Evolutionary conservation across 768 basidiomycete species (phyloP), one percentile per base, ranked within the genome.

Genomic region (Scleroderma citrinum): DNA sequence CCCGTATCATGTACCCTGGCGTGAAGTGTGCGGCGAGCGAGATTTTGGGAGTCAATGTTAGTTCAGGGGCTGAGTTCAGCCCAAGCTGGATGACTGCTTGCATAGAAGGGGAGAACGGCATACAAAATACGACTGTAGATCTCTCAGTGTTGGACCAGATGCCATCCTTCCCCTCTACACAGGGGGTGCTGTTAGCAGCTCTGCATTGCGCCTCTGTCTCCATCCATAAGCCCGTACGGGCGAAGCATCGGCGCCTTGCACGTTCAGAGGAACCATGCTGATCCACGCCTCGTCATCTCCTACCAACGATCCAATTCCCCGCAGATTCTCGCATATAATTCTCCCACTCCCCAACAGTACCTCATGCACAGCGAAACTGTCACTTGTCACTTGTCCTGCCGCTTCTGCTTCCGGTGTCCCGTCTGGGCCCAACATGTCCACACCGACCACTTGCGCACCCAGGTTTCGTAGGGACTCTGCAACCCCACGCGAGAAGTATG

Each of bases 221-320:
- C 76, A 81, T 7, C 80, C 86, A 51, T 80, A 80, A 4, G 84
- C 87, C 52, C 86, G 73, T n/a, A 85, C 69, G 1, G 86, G 86
- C 13, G 83, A 82, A 5, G 82, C 86, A 58, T 89, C 87, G 20
- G 75, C 72, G 1, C 72, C 76, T 5, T 66, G 67, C n/a, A 88
- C 47, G 20, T 71, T 78, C 44, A 89, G 59, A 0, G 85, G 85
- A 34, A 81, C 59, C 46, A 87, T 59, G 47, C 76, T 78, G 31
- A 84, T 76, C 47, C 72, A 67, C 59, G 69, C 73, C 19, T 66
- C 61, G 14, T 44, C 57, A 12, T 50, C 45, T 14, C 14, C 31
- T 5, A 56, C 49, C 29, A 86, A 58, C 41, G 53, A 53, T 26
- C 74, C 75, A 47, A 88, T 56, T 45, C 80, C 77, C 10, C 68